A percentile compares a stretch with the other conserved stretches of the same genome.
phyloP scores from a whole-genome alignment of 2,329 filamentous ascomycete species.

The Cephalotrichum gorgonifer region DNA sequence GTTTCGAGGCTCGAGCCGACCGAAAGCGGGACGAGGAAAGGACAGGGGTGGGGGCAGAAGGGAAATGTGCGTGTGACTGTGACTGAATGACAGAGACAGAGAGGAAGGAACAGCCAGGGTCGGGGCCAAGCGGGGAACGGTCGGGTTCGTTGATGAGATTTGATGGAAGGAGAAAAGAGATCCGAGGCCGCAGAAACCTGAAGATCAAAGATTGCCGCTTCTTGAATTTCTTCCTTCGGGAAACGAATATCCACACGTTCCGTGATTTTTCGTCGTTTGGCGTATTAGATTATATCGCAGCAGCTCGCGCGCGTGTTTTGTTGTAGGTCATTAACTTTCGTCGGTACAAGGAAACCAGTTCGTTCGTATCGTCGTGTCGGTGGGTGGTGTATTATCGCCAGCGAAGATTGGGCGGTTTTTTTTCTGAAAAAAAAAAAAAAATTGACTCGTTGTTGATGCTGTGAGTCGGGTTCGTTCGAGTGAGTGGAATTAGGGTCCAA shows the following conservation, averaged over 20 bases:
- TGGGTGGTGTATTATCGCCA: neutral
- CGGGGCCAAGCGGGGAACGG: too few species aligned
- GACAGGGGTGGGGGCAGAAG: neutral
- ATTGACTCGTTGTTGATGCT: neutral
- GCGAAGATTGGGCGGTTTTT: too few species aligned
- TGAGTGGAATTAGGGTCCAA: neutral
- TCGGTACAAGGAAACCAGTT: too few species aligned
- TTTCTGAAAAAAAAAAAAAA: neutral
- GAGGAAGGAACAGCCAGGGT: neutral
- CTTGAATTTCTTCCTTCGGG: neutral
- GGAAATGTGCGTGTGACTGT: neutral
- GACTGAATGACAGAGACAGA: neutral
- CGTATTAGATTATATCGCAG: slow-evolving; percentile 5
- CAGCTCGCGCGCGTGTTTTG: slow-evolving; percentile 1
- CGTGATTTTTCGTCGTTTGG: neutral
- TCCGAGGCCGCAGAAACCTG: neutral
- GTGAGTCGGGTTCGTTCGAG: neutral
- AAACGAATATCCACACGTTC: neutral
- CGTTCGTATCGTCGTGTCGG: neutral
- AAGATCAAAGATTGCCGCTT: neutral
- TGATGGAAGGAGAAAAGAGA: neutral
- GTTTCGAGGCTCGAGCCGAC: slow-evolving; percentile 16
- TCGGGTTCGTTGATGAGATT: too few species aligned
- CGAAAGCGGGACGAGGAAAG: slow-evolving; percentile 22
- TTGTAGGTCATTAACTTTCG: neutral